These are phyloP conservation scores for Cytospora piceicola DNA, from an alignment of 2,329 filamentous ascomycete species.

Conservation along the genomic window DNA sequence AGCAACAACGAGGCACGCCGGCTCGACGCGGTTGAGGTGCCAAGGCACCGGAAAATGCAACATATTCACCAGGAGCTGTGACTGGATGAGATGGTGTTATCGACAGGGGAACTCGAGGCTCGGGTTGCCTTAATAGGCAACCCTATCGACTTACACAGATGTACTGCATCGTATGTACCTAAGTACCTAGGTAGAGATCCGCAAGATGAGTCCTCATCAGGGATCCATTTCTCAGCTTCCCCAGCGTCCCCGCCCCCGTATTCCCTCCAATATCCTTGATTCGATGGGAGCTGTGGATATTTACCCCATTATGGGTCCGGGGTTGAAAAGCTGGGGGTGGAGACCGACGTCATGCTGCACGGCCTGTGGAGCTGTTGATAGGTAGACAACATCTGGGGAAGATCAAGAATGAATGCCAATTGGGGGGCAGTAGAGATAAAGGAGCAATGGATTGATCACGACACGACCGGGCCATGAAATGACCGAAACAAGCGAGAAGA, in stretches of 20 bases:
- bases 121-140: neutral
- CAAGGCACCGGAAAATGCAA: neutral
- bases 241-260: neutral
- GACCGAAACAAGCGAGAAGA: neutral
- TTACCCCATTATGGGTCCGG: neutral
- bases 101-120: neutral
- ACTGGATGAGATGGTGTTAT: neutral
- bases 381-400: too few relatives aligned
- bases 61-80: neutral
- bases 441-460: neutral
- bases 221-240: neutral
- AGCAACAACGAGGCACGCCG: neutral
- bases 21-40: neutral
- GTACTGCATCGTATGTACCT: too few relatives aligned
- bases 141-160: neutral
- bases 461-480: neutral
- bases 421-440: neutral
- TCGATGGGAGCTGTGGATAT: neutral
- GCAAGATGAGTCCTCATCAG: neutral
- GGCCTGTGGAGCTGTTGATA: neutral
- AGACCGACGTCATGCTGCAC: neutral
- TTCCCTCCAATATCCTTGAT: neutral
- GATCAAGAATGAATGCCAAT: neutral
- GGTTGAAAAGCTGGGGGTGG: neutral
- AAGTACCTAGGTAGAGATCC: too few relatives aligned